phyloP scores from a whole-genome alignment of 2,329 filamentous ascomycete genomes.

The Chalaropsis ovoidea region DNA sequence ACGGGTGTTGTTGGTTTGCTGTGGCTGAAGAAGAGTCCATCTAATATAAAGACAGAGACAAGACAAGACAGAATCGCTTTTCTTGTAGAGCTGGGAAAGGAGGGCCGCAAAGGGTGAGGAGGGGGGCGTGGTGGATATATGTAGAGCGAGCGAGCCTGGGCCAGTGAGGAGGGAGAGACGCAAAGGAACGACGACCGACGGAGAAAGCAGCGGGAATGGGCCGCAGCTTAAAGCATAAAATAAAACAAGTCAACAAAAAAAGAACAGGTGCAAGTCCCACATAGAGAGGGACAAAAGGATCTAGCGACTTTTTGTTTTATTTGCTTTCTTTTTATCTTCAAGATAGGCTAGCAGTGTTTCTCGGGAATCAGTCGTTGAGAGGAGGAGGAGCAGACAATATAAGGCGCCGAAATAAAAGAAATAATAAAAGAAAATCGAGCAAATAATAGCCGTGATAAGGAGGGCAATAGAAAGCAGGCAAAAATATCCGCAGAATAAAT shows the following conservation, averaged over 20 bases:
- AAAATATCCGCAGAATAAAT: not conserved
- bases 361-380: conserved; percentile 1
- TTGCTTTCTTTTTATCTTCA: conserved; percentile 6
- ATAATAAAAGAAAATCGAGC: not conserved
- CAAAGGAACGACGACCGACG: not conserved
- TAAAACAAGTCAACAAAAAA: conserved; percentile 8
- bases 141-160: not conserved
- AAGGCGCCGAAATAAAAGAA: conserved; percentile 17
- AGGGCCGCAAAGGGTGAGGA: not conserved
- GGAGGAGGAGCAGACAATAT: not conserved
- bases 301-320: conserved; percentile 11
- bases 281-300: conserved; percentile 4
- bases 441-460: not conserved
- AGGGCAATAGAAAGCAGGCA: not conserved
- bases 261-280: not conserved
- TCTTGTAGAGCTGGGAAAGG: not conserved
- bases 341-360: not conserved
- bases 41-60: conserved; percentile 16
- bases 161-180: not conserved
- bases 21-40: conserved; percentile 23
- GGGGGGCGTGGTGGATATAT: conserved; percentile 3
- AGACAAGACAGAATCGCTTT: not conserved
- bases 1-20: not conserved
- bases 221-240: conserved; percentile 19
- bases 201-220: conserved; percentile 15